phyloP scores from a whole-genome alignment of 371 early-diverging fungal genomes.

The Fennellomyces sp. region DNA sequence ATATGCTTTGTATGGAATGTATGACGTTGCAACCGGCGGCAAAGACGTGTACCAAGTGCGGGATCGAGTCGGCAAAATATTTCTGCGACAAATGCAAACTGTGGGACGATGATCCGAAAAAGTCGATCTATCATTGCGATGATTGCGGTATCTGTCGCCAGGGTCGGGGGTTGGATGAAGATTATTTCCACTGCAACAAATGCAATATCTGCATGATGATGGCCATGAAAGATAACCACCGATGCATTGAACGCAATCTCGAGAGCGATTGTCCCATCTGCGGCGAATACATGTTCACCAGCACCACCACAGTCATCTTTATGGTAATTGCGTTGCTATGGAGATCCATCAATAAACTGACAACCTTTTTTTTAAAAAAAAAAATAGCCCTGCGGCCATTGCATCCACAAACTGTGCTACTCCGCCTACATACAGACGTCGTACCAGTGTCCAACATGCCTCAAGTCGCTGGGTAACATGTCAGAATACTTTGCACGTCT shows the following conservation, averaged over 20 bases:
- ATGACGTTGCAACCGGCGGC: conserved; percentile 77
- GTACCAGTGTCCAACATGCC: conserved; percentile 97
- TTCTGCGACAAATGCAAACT: conserved; percentile 94
- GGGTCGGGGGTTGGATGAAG: conserved; percentile 78
- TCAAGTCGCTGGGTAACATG: conserved; percentile 92
- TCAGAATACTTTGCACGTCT: conserved; percentile 80
- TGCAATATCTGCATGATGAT: conserved; percentile 95
- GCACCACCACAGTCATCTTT: conserved; percentile 79
- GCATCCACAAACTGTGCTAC: conserved; percentile 91
- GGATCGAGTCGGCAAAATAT: conserved; percentile 70
- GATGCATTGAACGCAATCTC: conserved; percentile 92
- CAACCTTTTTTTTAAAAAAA: conserved; percentile 6
- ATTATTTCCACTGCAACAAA: conserved; percentile 93
- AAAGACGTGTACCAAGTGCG: conserved; percentile 76
- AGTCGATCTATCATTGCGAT: conserved; percentile 90
- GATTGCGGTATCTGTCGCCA: conserved; percentile 94
- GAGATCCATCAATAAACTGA: neutral
- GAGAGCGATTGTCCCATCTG: conserved; percentile 97
- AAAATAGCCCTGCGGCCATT: conserved; percentile 92
- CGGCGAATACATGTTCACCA: conserved; percentile 94
- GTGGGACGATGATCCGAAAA: conserved; percentile 86
- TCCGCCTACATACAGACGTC: conserved; percentile 82
- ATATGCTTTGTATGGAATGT: conserved; percentile 96
- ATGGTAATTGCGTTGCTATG: conserved; percentile 65
- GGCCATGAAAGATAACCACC: conserved; percentile 75